phyloP scores from a whole-genome alignment of 495 filamentous ascomycete genomes.

The Penicillium daleae region DNA sequence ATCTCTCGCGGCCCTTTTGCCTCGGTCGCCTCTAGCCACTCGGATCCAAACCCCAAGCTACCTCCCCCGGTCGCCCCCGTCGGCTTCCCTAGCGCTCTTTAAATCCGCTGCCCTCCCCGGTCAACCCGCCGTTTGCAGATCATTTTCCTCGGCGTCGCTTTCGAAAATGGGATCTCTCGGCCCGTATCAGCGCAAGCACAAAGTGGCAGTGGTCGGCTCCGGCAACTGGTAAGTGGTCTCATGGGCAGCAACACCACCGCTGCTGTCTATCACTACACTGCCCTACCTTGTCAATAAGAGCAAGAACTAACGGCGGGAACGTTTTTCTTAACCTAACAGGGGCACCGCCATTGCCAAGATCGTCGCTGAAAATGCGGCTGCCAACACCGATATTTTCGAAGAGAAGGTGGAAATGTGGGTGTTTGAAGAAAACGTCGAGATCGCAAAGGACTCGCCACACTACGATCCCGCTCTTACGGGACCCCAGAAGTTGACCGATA shows the following conservation, averaged over 20 bases:
- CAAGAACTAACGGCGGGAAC: slow-evolving; percentile 4
- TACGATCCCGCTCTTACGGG: slow-evolving; percentile 60
- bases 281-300: background rate
- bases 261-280: background rate
- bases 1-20: slow-evolving; percentile 20
- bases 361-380: slow-evolving; percentile 84
- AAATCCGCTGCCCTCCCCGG: slow-evolving; percentile 22
- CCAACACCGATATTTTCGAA: slow-evolving; percentile 79
- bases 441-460: slow-evolving; percentile 66
- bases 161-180: slow-evolving; percentile 48
- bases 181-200: slow-evolving; percentile 72
- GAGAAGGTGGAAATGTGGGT: slow-evolving; percentile 97
- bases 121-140: slow-evolving; percentile 23
- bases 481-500: slow-evolving; percentile 79
- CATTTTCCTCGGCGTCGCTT: slow-evolving; percentile 27
- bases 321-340: slow-evolving; percentile 49
- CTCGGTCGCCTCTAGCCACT: slow-evolving; percentile 33
- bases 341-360: slow-evolving; percentile 97
- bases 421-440: slow-evolving; percentile 81
- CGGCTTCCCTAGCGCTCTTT: slow-evolving; percentile 27
- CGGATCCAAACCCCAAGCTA: slow-evolving; percentile 20
- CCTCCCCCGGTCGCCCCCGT: slow-evolving; percentile 28
- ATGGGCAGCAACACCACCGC: background rate
- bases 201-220: slow-evolving; percentile 90
- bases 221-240: slow-evolving; percentile 80